Percentiles rank a stretch among this genome's conserved stretches.
These are phyloP conservation scores for Pseudocercospora fijiensis DNA, from an alignment of 2,329 filamentous ascomycete genomes.

Conservation along the genomic window DNA sequence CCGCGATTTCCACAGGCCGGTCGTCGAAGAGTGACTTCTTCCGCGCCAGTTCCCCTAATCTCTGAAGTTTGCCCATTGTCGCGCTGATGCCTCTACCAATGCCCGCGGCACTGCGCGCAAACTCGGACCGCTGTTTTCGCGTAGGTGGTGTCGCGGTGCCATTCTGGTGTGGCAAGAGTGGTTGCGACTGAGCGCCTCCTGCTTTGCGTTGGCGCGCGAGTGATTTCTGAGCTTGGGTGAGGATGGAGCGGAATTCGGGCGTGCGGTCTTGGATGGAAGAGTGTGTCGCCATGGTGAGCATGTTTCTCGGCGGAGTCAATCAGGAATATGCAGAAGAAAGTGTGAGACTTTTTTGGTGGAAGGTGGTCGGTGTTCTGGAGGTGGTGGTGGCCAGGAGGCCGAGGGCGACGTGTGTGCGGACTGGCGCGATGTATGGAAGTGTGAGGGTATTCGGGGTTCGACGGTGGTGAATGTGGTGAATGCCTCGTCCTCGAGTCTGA, in stretches of 20 bases:
- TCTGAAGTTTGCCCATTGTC: conserved; percentile 93
- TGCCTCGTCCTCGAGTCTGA: not conserved
- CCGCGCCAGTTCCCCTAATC: conserved; percentile 89
- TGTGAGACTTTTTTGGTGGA: conserved; percentile 3
- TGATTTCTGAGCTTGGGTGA: conserved; percentile 70
- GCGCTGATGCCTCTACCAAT: conserved; percentile 88
- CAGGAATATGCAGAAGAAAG: not conserved
- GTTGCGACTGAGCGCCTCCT: conserved; percentile 70
- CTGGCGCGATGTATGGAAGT: not conserved
- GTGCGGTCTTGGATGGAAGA: conserved; percentile 93
- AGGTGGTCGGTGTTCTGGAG: conserved; percentile 15
- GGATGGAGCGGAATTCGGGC: conserved; percentile 88
- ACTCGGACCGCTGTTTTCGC: conserved; percentile 69
- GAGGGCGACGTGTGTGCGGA: not conserved
- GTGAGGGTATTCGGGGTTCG: not conserved
- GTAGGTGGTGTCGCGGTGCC: conserved; percentile 44
- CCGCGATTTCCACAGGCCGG: conserved; percentile 91
- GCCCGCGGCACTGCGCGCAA: conserved; percentile 85
- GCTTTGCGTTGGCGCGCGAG: conserved; percentile 69
- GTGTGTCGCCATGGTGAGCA: conserved; percentile 49
- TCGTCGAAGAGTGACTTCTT: conserved; percentile 97
- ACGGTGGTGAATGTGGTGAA: not conserved
- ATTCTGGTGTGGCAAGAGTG: conserved; percentile 64
- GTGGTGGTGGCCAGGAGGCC: conserved; percentile 22
- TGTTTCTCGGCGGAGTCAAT: conserved; percentile 7